Evolutionary conservation across 257 asterid genomes (phyloP).

Genomic region (Solanum piurae): DNA sequence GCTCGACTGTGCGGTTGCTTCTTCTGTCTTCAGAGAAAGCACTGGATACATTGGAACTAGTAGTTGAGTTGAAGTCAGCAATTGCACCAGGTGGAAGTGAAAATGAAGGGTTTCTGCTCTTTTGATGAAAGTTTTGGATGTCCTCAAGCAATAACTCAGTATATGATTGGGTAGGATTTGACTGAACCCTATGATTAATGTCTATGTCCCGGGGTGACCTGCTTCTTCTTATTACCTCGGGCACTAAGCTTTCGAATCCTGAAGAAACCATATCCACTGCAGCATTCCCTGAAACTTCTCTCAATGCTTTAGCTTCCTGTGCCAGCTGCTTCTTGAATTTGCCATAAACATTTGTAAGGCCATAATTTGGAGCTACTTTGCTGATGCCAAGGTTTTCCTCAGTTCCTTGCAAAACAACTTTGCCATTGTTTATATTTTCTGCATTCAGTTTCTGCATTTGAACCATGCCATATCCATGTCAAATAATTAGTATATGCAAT

Average conservation of each 20-base stretch:
- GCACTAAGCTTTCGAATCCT: conserved; percentile 24
- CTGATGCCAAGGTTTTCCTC: conserved; percentile 1
- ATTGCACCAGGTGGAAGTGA: conserved; percentile 79
- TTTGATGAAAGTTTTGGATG: conserved; percentile 92
- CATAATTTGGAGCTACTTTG: conserved; percentile 3
- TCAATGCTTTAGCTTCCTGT: not conserved
- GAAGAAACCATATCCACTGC: conserved; percentile 33
- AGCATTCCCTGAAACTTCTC: conserved; percentile 8
- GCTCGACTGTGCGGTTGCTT: conserved; percentile 17
- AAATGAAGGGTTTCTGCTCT: conserved; percentile 31
- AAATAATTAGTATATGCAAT: not conserved
- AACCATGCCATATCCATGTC: not conserved
- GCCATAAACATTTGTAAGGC: not conserved
- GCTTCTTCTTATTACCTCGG: conserved; percentile 29
- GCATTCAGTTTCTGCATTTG: conserved; percentile 36
- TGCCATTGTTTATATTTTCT: conserved; percentile 6
- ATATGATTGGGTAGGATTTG: conserved; percentile 48
- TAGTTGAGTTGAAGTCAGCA: conserved; percentile 81
- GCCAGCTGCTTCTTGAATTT: conserved; percentile 20
- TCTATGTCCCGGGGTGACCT: conserved; percentile 82
- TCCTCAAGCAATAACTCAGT: conserved; percentile 77
- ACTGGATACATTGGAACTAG: conserved; percentile 28
- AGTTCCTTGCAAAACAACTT: conserved; percentile 3
- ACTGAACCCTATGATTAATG: conserved; percentile 35
- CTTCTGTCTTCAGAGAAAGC: conserved; percentile 25